Base-by-base conservation (phyloP, 352 stramenopile genomes). In the Phytophthora pistaciae region DNA sequence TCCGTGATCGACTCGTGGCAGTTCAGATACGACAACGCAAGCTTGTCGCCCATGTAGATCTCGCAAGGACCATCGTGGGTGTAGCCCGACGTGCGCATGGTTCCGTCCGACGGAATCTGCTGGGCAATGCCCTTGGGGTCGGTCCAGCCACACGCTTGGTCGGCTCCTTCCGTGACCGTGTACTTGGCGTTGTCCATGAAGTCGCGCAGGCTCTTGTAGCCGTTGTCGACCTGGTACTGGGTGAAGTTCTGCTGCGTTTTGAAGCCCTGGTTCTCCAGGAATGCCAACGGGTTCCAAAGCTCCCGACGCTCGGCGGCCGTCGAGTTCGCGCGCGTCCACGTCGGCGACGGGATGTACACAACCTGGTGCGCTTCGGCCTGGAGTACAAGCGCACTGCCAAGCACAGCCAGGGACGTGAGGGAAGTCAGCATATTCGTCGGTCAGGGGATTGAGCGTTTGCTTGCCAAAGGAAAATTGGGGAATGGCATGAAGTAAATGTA, bases 221-320 rank as follows among this genome's bases (percentile, higher is more conserved):
- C 68, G 27, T 84, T 86, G 48, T 69, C 66, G 50, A 75, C 65
- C 13, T 79, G 68, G 44, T 64, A 89, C 31, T 59, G 63, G 27
- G 75, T 81, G 49, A 87, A 83, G 65, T 90, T 81, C 6, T 72
- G 64, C 16, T 72, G 73, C 36, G 76, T 86, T 40, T 77, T 69
- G 59, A 77, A 80, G 10, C 72, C 77, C 29, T 87, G 68, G 27
- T 79, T 75, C 56, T 87, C 82, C 2, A 87, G 79, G 74, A 85
- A 84, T 8, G 75, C 64, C 55, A 84, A 58, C 29, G 79, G 81
- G 18, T 82, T 79, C 68, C 76, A 82, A 33, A 80, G 69, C 46
- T 74, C 75, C 25, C 67, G 68, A 23, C 60, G 65, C 16, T 78
- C 71, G 16, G 58, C 23, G 13, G 78, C 74, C 3, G 70, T 83